A percentile compares a stretch with the other conserved stretches of the same genome.
Conservation (phyloP, 2,329 filamentous ascomycete species). For the Cytospora paraplurivora region DNA sequence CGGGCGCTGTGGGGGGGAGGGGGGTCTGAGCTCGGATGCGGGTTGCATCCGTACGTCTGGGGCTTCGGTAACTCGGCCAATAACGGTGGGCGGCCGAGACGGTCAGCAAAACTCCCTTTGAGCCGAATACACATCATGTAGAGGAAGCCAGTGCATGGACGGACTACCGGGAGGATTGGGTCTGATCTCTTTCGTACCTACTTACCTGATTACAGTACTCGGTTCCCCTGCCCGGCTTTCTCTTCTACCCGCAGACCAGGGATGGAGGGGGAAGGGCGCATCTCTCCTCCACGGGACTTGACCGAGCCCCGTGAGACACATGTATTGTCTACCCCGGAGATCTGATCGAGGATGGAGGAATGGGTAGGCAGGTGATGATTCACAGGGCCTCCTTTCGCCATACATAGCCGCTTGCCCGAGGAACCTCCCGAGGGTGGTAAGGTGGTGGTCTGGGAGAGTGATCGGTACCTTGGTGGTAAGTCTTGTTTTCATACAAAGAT, state of each 20-base stretch:
- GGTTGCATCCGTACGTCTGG: conserved; percentile 19
- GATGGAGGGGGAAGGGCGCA: neutral
- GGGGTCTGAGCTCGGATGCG: conserved; percentile 18
- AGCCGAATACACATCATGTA: conserved; percentile 38
- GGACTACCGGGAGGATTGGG: neutral
- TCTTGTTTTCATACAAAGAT: conserved; percentile 3
- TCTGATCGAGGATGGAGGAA: neutral
- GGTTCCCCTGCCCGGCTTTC: neutral
- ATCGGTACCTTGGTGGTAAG: neutral
- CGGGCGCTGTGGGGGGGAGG: neutral
- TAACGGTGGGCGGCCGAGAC: conserved; percentile 37
- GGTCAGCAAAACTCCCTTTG: conserved; percentile 38
- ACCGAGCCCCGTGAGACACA: conserved; percentile 8
- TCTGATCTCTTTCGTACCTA: conserved; percentile 9
- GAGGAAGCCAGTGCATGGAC: neutral
- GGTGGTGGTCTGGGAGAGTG: neutral
- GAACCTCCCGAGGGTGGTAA: conserved; percentile 33
- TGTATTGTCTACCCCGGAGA: neutral
- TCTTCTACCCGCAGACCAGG: neutral
- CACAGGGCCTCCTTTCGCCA: conserved; percentile 28
- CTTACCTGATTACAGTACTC: conserved; percentile 19
- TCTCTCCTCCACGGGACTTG: conserved; percentile 19
- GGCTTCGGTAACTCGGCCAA: conserved; percentile 51
- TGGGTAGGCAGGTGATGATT: conserved; percentile 3
- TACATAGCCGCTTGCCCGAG: conserved; percentile 41